Conservation (phyloP, 176 grass and related monocot species). For the Hsuehochloa calcarea region DNA sequence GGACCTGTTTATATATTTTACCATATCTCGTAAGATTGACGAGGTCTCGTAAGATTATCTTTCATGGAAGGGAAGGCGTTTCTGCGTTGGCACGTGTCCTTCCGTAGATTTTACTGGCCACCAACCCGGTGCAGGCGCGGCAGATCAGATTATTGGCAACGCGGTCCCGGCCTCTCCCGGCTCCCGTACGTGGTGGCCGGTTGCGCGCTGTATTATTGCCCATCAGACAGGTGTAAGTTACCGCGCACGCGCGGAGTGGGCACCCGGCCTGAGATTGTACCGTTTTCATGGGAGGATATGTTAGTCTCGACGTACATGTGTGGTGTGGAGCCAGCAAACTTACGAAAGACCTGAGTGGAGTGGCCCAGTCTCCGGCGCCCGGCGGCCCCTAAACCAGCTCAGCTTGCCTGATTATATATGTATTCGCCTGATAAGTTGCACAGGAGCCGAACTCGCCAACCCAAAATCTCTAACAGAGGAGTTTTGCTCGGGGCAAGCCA, state of each 20-base stretch:
- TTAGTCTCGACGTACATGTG: background rate
- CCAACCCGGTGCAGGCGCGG: slow-evolving; percentile 16
- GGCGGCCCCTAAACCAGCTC: slow-evolving; percentile 13
- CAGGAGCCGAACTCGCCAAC: background rate
- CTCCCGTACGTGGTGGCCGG: slow-evolving; percentile 8
- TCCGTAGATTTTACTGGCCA: background rate
- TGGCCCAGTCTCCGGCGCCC: background rate
- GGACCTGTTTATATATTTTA: too few relatives aligned
- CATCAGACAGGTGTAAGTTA: background rate
- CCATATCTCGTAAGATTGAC: too few relatives aligned
- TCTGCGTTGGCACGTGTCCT: slow-evolving; percentile 31
- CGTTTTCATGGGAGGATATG: background rate
- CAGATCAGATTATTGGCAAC: slow-evolving; percentile 17
- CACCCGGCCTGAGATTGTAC: background rate
- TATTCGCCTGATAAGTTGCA: background rate
- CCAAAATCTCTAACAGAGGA: background rate
- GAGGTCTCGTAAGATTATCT: too few relatives aligned
- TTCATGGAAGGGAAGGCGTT: background rate
- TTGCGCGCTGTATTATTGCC: background rate
- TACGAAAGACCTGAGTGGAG: background rate
- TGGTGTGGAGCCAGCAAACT: background rate
- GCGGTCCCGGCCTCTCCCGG: background rate
- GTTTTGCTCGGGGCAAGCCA: background rate
- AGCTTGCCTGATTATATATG: background rate
- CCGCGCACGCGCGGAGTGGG: background rate